Evolutionary conservation across 2,329 filamentous ascomycete species (phyloP), one percentile per base, ranked within the genome.

Genomic region (Diaporthe velutina): DNA sequence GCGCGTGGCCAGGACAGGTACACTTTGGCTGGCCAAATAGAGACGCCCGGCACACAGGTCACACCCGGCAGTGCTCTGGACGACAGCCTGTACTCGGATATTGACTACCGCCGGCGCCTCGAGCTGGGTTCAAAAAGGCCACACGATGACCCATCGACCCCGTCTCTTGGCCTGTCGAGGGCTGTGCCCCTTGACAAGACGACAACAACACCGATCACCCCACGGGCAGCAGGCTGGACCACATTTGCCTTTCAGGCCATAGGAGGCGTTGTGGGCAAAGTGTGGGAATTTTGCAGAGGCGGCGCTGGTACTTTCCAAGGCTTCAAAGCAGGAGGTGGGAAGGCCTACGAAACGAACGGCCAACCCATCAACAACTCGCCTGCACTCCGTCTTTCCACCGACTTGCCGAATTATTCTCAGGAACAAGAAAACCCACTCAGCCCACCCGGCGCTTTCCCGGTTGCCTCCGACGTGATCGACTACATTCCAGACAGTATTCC

Each of bases 321-420:
- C 0, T 98, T 98, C 82, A 92, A 96, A 76, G 95, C 96, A 17
- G 96, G 96, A 10, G 95, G 93, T 4, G 96, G 96, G 12, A 88
- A 87, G 75, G 92, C 91, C 35, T 98, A 96, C 80, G 85, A 89
- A 9, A 85, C 94, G 78, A 81, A 86, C 28, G 80, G 74, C 74
- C 66, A 72, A 70, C 78, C 38, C 30, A 30, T 72, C 30, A 68
- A 68, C 15, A 38, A 17, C 55, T 55, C 38, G 17, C 57, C 28
- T 17, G 19, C 33, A 12, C 42, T 42, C 19, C 74, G 30, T 35
- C 35, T 70, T 35, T 60, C 33, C 2, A 61, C 54, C 38, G n/a
- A 42, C n/a, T 10, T 40, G 4, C 40, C 45, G 8, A n/a, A n/a
- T 19, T 64, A 64, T 40, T 28, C 52, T 33, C 25, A 70, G 60